Percentiles rank a stretch among this genome's conserved stretches.
Evolutionary conservation across 345 rosid genomes (phyloP).

Genomic region (Cardamine resedifolia): DNA sequence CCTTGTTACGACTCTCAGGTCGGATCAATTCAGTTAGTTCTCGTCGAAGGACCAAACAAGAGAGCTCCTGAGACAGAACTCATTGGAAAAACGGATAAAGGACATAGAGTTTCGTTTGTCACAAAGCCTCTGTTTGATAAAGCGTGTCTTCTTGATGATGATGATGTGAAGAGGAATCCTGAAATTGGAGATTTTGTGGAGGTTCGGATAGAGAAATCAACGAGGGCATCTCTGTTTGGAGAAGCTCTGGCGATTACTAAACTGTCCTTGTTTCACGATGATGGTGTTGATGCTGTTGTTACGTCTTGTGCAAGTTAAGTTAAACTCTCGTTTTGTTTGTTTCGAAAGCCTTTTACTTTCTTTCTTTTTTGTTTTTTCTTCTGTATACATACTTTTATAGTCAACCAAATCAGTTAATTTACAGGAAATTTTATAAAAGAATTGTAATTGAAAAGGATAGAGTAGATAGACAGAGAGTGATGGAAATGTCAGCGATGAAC

Average conservation of each 20-base stretch:
- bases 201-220: slow-evolving; percentile 61
- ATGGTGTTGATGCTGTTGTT: slow-evolving; percentile 41
- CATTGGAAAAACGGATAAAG: slow-evolving; percentile 84
- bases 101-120: slow-evolving; percentile 67
- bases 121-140: slow-evolving; percentile 48
- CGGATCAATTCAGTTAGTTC: slow-evolving; percentile 65
- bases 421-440: neutral
- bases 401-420: neutral
- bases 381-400: slow-evolving; percentile 22
- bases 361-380: neutral
- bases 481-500: slow-evolving; percentile 15
- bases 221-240: slow-evolving; percentile 74
- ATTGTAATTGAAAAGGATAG: neutral
- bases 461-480: neutral
- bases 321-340: slow-evolving; percentile 18
- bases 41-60: slow-evolving; percentile 91
- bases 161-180: slow-evolving; percentile 46
- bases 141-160: slow-evolving; percentile 24
- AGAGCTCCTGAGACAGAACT: slow-evolving; percentile 88
- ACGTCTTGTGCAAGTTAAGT: slow-evolving; percentile 50
- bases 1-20: slow-evolving; percentile 69
- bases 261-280: slow-evolving; percentile 54
- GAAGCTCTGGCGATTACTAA: slow-evolving; percentile 76
- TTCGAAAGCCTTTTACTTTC: neutral
- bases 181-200: slow-evolving; percentile 74